Conservation (phyloP, 495 filamentous ascomycete species). For the Aspergillus sclerotiicarbonarius region DNA sequence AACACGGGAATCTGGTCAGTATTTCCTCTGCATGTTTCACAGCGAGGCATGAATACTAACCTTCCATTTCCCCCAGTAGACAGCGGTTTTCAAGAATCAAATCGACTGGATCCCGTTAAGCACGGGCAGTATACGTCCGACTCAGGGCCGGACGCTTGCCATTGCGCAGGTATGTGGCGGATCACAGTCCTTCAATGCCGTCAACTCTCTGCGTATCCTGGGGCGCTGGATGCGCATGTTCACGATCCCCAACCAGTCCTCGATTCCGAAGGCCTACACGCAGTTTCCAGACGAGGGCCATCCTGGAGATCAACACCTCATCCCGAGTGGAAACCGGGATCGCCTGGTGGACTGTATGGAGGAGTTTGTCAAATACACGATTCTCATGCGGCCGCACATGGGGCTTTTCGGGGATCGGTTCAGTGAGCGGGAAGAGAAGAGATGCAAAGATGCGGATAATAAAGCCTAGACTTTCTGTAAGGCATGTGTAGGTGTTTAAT, state of each 20-base stretch:
- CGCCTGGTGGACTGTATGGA: constrained; percentile 74
- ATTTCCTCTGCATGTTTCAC: background rate
- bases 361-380: constrained; percentile 73
- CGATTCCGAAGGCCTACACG: constrained; percentile 63
- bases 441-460: too few relatives aligned
- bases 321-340: constrained; percentile 62
- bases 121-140: constrained; percentile 63
- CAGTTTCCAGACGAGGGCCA: constrained; percentile 57
- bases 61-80: too few relatives aligned
- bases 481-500: too few relatives aligned
- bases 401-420: constrained; percentile 64
- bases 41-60: constrained; percentile 1
- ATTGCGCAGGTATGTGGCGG: constrained; percentile 67
- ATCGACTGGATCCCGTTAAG: constrained; percentile 73
- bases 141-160: constrained; percentile 65
- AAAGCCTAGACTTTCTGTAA: too few relatives aligned
- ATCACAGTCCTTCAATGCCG: constrained; percentile 69
- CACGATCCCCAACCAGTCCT: constrained; percentile 67
- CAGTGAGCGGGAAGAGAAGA: constrained; percentile 51
- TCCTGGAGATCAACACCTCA: constrained; percentile 53
- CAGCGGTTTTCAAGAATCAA: constrained; percentile 72
- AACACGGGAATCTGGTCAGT: constrained; percentile 65
- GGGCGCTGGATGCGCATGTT: constrained; percentile 82
- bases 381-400: constrained; percentile 62
- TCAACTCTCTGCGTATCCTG: constrained; percentile 68